Conservation (phyloP, 2,329 filamentous ascomycete species). For the Cladosporium austrohemisphaericum region DNA sequence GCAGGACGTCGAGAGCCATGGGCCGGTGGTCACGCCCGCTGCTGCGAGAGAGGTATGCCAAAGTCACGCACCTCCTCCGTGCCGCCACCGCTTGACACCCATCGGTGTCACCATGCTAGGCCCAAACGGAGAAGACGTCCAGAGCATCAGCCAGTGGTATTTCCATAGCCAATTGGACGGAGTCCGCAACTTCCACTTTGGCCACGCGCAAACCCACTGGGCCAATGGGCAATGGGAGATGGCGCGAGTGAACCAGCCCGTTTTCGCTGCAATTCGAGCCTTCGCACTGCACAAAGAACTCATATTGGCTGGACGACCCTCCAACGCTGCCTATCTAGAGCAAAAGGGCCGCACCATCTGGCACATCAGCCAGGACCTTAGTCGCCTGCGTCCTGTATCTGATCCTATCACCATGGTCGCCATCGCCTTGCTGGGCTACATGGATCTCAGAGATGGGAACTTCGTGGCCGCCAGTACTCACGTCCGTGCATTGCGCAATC, state of each 20-base stretch:
- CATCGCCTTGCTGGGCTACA: not conserved
- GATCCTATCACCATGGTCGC: conserved; percentile 4
- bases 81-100: not conserved
- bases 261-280: not conserved
- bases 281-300: not conserved
- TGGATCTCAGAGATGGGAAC: not conserved
- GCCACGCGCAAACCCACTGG: conserved; percentile 2
- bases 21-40: no score
- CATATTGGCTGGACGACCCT: not conserved
- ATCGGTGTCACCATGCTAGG: not conserved
- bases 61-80: not conserved
- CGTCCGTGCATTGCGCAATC: not conserved
- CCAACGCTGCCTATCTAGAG: not conserved
- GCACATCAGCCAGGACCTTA: not conserved
- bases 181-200: not conserved
- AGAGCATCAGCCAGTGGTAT: conserved; percentile 3
- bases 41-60: no score
- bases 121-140: not conserved
- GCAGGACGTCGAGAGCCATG: no score
- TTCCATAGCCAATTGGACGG: conserved; percentile 1
- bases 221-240: conserved; percentile 1
- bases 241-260: not conserved
- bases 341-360: not conserved
- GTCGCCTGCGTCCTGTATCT: no score
- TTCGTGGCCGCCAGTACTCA: not conserved